Percentiles rank a stretch among this genome's conserved stretches.
These are phyloP conservation scores for Pseudopyrenochaeta lycopersici DNA, from an alignment of 2,329 filamentous ascomycete species.

Conservation along the genomic window DNA sequence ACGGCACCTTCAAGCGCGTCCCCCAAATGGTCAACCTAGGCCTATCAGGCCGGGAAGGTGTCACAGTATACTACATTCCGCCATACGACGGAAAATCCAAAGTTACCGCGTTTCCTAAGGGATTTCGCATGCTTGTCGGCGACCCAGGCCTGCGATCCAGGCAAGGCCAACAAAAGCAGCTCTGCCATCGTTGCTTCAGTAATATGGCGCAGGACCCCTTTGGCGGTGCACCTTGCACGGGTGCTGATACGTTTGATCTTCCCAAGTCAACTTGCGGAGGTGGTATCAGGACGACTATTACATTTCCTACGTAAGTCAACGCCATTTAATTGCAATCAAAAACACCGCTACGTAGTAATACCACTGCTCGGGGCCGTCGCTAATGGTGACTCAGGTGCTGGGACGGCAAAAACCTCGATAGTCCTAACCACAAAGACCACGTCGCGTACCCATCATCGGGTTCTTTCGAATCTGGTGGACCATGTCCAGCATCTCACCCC, in stretches of 20 bases:
- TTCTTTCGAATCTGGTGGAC: conserved; percentile 27
- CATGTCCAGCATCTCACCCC: conserved; percentile 53
- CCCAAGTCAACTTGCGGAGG: not conserved
- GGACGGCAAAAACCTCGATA: conserved; percentile 19
- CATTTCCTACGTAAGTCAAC: not conserved
- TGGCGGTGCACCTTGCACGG: not conserved
- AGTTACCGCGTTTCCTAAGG: conserved; percentile 42
- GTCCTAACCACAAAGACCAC: not conserved
- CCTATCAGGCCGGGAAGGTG: conserved; percentile 30
- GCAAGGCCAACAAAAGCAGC: not conserved
- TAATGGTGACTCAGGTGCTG: not conserved
- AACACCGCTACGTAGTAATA: too few species aligned
- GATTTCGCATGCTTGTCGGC: conserved; percentile 26
- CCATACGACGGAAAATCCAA: conserved; percentile 45
- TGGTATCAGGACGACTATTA: not conserved
- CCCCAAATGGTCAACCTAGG: conserved; percentile 40
- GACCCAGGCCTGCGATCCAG: not conserved
- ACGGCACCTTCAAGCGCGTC: conserved; percentile 40
- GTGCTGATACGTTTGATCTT: not conserved
- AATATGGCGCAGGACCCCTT: not conserved
- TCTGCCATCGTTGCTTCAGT: not conserved
- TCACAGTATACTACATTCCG: conserved; percentile 42
- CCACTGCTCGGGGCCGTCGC: too few species aligned
- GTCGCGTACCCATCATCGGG: not conserved
- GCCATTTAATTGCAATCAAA: not conserved